phyloP scores from a whole-genome alignment of 2,329 filamentous ascomycete genomes.

The Fusarium sp. region DNA sequence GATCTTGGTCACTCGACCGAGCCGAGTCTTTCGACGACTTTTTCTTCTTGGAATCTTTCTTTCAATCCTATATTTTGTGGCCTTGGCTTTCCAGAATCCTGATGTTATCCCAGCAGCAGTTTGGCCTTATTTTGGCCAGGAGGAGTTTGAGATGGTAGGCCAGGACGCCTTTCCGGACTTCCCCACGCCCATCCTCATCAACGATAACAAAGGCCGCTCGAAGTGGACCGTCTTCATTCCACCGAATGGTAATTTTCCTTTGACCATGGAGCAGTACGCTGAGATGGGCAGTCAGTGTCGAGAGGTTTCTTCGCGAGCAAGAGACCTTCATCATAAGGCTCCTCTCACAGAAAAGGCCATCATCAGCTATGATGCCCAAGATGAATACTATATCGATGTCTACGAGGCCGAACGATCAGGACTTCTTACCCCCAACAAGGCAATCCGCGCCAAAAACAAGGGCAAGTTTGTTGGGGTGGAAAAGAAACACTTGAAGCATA shows the following conservation, averaged over 20 bases:
- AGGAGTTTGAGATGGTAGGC: slow-evolving; percentile 77
- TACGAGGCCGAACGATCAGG: slow-evolving; percentile 77
- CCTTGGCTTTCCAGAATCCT: slow-evolving; percentile 49
- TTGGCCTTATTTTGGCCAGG: slow-evolving; percentile 61
- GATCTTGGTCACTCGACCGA: slow-evolving; percentile 64
- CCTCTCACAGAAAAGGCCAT: slow-evolving; percentile 61
- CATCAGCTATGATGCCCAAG: slow-evolving; percentile 71
- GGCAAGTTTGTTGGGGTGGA: slow-evolving; percentile 66
- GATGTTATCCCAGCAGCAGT: slow-evolving; percentile 49
- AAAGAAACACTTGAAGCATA: slow-evolving; percentile 60
- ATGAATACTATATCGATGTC: slow-evolving; percentile 82
- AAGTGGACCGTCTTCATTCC: slow-evolving; percentile 90
- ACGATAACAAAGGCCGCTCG: slow-evolving; percentile 73
- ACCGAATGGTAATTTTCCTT: slow-evolving; percentile 74
- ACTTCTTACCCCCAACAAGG: slow-evolving; percentile 63
- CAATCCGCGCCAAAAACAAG: slow-evolving; percentile 57
- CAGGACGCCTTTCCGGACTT: slow-evolving; percentile 77
- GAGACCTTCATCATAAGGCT: slow-evolving; percentile 59
- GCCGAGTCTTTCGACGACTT: slow-evolving; percentile 69
- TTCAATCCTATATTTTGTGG: slow-evolving; percentile 65
- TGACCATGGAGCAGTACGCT: slow-evolving; percentile 75
- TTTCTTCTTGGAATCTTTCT: slow-evolving; percentile 68
- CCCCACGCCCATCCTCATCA: slow-evolving; percentile 79
- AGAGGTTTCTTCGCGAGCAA: slow-evolving; percentile 73
- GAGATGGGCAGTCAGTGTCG: slow-evolving; percentile 78